Percentiles rank a stretch among this genome's conserved stretches.
These are phyloP conservation scores for Amaranthus tricolor DNA, from an alignment of 179 eudicot genomes.

Conservation along the genomic window DNA sequence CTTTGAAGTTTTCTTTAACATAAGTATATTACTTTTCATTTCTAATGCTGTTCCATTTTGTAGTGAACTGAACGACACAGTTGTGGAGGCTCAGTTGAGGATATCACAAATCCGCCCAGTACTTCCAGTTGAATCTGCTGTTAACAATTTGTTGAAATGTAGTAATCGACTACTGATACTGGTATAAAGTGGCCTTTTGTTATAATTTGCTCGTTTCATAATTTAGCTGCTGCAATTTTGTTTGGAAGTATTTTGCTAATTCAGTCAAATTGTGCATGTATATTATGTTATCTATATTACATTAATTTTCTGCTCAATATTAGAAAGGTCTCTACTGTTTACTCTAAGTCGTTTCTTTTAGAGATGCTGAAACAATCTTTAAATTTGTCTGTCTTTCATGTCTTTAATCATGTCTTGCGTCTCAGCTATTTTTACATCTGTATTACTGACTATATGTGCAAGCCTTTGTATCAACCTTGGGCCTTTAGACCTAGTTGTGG, in stretches of 20 bases:
- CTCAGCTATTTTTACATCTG: too few species aligned
- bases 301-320: too few species aligned
- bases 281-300: neutral
- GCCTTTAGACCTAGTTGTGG: too few species aligned
- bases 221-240: neutral
- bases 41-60: neutral
- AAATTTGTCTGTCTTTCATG: too few species aligned
- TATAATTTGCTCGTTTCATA: neutral
- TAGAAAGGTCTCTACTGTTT: too few species aligned
- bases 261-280: neutral
- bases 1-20: too few species aligned
- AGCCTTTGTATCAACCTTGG: too few species aligned
- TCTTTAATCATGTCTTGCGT: too few species aligned
- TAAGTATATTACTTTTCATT: neutral
- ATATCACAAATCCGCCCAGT: slow-evolving; percentile 28
- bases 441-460: too few species aligned
- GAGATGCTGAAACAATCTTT: too few species aligned
- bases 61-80: slow-evolving; percentile 37
- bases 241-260: neutral
- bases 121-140: slow-evolving; percentile 29
- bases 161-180: slow-evolving; percentile 31
- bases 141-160: slow-evolving; percentile 21
- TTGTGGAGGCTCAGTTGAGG: slow-evolving; percentile 25
- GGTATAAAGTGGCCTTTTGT: slow-evolving; percentile 12
- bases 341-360: too few species aligned